phyloP scores from a whole-genome alignment of 495 filamentous ascomycete species.

The Penicillium argentinense region DNA sequence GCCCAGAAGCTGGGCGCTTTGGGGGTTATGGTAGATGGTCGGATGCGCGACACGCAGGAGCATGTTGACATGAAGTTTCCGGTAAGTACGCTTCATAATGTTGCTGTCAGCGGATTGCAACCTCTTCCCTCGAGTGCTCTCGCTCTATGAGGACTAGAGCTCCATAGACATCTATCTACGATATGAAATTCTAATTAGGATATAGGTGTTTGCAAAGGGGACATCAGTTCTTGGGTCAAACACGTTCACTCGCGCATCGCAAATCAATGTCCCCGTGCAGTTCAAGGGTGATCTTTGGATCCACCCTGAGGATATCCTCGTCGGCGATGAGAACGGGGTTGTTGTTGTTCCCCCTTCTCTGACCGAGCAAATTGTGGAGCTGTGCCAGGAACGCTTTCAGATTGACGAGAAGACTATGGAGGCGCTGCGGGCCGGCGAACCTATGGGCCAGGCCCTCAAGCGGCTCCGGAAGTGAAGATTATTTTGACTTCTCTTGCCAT shows the following conservation, averaged over 20 bases:
- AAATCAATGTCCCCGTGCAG: slow-evolving; percentile 18
- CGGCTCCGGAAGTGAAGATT: slow-evolving; percentile 20
- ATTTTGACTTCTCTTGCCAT: too few relatives aligned
- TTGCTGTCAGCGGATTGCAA: too few relatives aligned
- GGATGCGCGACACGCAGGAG: slow-evolving; percentile 12
- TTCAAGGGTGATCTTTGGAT: slow-evolving; percentile 17
- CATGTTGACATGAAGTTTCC: slow-evolving; percentile 18
- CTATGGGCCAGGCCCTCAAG: slow-evolving; percentile 15
- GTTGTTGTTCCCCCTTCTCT: slow-evolving; percentile 17
- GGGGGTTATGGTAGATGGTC: slow-evolving; percentile 15
- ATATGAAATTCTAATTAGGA: too few relatives aligned
- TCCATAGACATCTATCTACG: too few relatives aligned
- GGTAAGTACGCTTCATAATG: not conserved
- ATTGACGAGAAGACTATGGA: slow-evolving; percentile 23
- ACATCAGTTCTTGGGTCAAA: slow-evolving; percentile 20
- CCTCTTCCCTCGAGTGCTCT: not conserved
- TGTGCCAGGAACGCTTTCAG: slow-evolving; percentile 18
- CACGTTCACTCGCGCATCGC: slow-evolving; percentile 16
- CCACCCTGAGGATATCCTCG: slow-evolving; percentile 12
- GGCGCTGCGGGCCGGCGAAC: slow-evolving; percentile 16
- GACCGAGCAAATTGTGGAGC: slow-evolving; percentile 16
- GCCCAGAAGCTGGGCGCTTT: slow-evolving; percentile 14
- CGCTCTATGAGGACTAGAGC: too few relatives aligned
- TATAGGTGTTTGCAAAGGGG: slow-evolving; percentile 20
- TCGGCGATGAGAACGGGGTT: slow-evolving; percentile 18